phyloP scores from a whole-genome alignment of 2,329 filamentous ascomycete species.

The Fusarium sp. region DNA sequence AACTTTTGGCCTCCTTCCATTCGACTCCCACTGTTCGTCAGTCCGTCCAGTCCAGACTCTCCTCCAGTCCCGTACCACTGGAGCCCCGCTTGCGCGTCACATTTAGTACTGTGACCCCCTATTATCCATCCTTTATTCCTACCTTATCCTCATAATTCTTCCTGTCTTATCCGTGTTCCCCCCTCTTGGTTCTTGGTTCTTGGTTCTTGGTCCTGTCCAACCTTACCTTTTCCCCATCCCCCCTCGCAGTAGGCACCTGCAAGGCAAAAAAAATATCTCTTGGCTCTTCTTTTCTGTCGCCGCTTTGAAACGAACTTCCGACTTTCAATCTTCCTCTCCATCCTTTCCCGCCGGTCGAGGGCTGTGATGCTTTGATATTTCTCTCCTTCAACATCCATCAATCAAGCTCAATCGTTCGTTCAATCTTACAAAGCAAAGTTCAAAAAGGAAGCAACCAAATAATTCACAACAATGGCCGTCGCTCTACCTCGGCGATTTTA shows the following conservation, averaged over 20 bases:
- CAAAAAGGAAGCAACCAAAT: not conserved
- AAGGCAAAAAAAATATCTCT: conserved; percentile 16
- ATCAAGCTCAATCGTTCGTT: conserved; percentile 8
- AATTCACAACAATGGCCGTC: conserved; percentile 28
- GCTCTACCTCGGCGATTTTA: conserved; percentile 39
- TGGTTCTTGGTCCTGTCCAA: conserved; percentile 5
- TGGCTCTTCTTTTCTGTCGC: conserved; percentile 9
- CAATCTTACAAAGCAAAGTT: not conserved
- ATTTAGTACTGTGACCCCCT: conserved; percentile 16
- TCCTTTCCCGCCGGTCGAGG: conserved; percentile 29
- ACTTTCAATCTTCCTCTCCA: not conserved
- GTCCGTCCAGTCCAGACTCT: not conserved
- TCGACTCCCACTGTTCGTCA: not conserved
- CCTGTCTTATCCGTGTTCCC: conserved; percentile 9
- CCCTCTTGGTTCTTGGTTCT: not conserved
- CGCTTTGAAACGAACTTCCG: not conserved
- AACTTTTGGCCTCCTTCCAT: conserved; percentile 4
- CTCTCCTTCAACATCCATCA: conserved; percentile 22
- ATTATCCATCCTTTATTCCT: conserved; percentile 6
- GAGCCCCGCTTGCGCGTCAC: conserved; percentile 30
- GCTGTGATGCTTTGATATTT: conserved; percentile 29
- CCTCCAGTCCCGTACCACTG: not conserved
- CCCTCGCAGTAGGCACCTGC: conserved; percentile 1
- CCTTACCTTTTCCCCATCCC: conserved; percentile 9
- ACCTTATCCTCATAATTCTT: conserved; percentile 16